Base-by-base conservation (phyloP, 2,329 filamentous ascomycete species). In the Epichloe bromicola region DNA sequence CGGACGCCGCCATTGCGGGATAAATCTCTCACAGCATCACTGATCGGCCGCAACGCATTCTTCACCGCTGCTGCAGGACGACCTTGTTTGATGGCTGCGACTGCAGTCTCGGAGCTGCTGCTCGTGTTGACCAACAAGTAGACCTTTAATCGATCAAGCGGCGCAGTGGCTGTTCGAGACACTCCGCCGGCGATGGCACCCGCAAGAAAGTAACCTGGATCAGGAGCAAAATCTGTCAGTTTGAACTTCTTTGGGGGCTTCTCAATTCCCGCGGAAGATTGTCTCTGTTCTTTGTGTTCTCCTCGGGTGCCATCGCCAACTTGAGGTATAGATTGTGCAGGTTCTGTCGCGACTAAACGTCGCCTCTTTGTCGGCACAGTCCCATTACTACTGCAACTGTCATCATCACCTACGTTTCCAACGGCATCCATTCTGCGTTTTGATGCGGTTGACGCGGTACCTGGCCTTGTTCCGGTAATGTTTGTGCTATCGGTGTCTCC, bases 161-260 rank as follows among this genome's bases (percentile, higher is more conserved):
- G 93, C 54, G 93, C 93, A 59, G 93, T 98, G 56, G 88, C 86
- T 64, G 93, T 97, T 65, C 93, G 85, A 65, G 91, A 97, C 61
- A 96, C 84, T 67, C 89, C 91, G 66, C 93, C 93, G 66, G 91
- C 89, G 65, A 95, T 76, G 68, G 89, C 93, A 75, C 93, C 93
- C 67, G 93, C 93, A 72, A 95, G 71, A 70, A 97, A 98, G 73
- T 97, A 98, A 78, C 93, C 93, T 95, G 85, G 78, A 81, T 88
- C 80, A 68, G 86, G 87, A 68, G 88, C 74, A 75, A 85, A 76
- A 66, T 75, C 73, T 67, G 79, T 82, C 74, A 83, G 79, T 73
- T 67, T 73, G 65, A 65, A 67, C 67, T 73, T 74, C 67, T 65
- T 69, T 49, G 36, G 46, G 37, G 52, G n/a, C 57, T 62, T 63